These are phyloP conservation scores for Yarrowia hollandica DNA, from an alignment of 805 yeast species.

Conservation along the genomic window DNA sequence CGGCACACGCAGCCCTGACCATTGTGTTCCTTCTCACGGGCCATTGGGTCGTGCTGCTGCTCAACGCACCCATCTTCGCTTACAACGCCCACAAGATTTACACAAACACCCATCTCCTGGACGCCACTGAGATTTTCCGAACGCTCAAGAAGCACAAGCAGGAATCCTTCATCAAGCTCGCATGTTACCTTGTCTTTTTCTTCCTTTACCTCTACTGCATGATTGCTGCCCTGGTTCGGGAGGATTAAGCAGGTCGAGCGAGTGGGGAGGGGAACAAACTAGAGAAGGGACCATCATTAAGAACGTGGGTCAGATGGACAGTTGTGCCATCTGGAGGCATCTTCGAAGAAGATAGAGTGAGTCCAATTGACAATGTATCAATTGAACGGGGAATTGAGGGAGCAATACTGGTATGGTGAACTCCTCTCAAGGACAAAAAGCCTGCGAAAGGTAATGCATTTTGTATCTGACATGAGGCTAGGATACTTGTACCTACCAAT, in stretches of 20 bases:
- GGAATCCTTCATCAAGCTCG: constrained; percentile 86
- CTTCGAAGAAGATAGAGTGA: too few relatives aligned
- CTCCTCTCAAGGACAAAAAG: neutral
- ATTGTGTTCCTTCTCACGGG: constrained; percentile 77
- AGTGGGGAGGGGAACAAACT: too few relatives aligned
- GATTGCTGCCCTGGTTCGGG: constrained; percentile 88
- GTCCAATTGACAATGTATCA: too few relatives aligned
- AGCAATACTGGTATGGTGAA: too few relatives aligned
- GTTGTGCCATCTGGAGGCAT: too few relatives aligned
- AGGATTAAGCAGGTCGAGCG: constrained; percentile 44
- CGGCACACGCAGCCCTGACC: constrained; percentile 65
- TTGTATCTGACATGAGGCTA: neutral
- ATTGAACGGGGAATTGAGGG: too few relatives aligned
- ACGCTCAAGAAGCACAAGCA: constrained; percentile 90
- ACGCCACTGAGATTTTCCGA: constrained; percentile 96
- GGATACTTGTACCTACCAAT: too few relatives aligned
- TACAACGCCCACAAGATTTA: constrained; percentile 79
- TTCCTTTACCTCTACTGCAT: constrained; percentile 94
- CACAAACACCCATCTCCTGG: constrained; percentile 80
- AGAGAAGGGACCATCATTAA: too few relatives aligned
- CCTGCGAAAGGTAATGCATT: constrained; percentile 14
- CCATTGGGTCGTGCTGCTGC: constrained; percentile 83
- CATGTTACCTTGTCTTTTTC: constrained; percentile 87
- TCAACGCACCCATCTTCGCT: constrained; percentile 72
- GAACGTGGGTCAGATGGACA: too few relatives aligned